Conservation (phyloP, 768 basidiomycete species). For the Suillus decipiens region DNA sequence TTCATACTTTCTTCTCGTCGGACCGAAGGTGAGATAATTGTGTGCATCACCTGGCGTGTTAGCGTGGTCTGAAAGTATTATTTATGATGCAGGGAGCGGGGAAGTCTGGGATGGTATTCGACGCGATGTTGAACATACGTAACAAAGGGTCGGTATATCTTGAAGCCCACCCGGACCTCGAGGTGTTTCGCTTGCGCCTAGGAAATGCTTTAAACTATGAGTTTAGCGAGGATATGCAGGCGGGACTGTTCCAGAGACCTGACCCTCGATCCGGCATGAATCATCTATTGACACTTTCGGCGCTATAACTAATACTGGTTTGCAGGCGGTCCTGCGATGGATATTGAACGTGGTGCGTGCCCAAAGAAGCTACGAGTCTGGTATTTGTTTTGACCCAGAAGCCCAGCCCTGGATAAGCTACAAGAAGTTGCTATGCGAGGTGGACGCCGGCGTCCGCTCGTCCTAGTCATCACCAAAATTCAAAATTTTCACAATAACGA, state of each 20-base stretch:
- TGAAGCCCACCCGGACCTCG: constrained; percentile 85
- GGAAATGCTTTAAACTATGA: constrained; percentile 89
- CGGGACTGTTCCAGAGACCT: constrained; percentile 76
- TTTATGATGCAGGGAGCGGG: constrained; percentile 54
- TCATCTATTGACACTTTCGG: constrained; percentile 15
- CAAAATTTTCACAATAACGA: constrained; percentile 78
- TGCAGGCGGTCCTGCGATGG: constrained; percentile 61
- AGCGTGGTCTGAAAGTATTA: constrained; percentile 3
- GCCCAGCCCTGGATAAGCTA: constrained; percentile 72
- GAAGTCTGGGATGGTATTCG: constrained; percentile 51
- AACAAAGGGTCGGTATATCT: constrained; percentile 77
- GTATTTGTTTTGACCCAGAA: neutral
- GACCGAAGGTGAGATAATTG: constrained; percentile 60
- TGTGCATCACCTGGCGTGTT: constrained; percentile 3
- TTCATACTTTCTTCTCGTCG: constrained; percentile 76
- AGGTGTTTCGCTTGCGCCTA: constrained; percentile 82
- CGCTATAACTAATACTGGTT: constrained; percentile 16
- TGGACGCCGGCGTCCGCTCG: constrained; percentile 65
- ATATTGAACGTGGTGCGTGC: constrained; percentile 3
- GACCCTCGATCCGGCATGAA: constrained; percentile 75
- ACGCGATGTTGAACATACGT: constrained; percentile 73
- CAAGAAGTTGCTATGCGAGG: constrained; percentile 81
- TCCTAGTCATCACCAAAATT: constrained; percentile 80
- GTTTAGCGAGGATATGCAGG: constrained; percentile 82
- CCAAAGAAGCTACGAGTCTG: neutral